These are phyloP conservation scores for Ceratocystiopsis brevicomis DNA, from an alignment of 2,329 filamentous ascomycete genomes.

Conservation along the genomic window DNA sequence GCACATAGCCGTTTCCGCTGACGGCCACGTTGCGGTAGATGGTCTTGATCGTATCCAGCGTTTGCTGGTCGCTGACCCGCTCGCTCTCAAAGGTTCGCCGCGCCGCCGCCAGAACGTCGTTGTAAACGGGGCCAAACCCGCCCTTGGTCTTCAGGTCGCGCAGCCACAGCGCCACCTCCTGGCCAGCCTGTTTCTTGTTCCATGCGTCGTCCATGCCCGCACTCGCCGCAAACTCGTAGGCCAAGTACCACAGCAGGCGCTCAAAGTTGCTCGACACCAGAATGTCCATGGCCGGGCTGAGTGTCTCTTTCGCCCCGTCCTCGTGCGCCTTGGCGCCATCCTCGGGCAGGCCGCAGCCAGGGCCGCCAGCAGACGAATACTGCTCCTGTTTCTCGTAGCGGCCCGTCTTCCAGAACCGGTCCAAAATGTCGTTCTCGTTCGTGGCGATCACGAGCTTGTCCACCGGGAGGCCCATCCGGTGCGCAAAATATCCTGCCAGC, in stretches of 20 bases:
- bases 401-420: constrained; percentile 85
- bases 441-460: constrained; percentile 78
- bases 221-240: constrained; percentile 41
- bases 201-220: constrained; percentile 44
- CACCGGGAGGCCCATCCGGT: constrained; percentile 39
- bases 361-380: constrained; percentile 14
- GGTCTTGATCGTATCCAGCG: constrained; percentile 43
- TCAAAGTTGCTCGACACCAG: constrained; percentile 94
- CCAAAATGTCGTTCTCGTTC: constrained; percentile 92
- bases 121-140: constrained; percentile 60
- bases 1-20: constrained; percentile 39
- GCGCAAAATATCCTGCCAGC: constrained; percentile 76
- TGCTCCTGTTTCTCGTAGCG: constrained; percentile 58
- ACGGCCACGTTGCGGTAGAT: constrained; percentile 25
- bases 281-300: constrained; percentile 95
- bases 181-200: constrained; percentile 50
- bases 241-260: constrained; percentile 81
- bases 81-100: constrained; percentile 67
- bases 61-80: constrained; percentile 46
- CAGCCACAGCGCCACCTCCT: constrained; percentile 64
- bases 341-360: not conserved
- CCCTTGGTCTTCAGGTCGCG: constrained; percentile 61
- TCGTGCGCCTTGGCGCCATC: constrained; percentile 33
- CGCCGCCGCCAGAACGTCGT: constrained; percentile 51
- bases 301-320: constrained; percentile 65